Percentiles rank a stretch among this genome's conserved stretches.
Conservation (phyloP, 2,329 filamentous ascomycete species). For the Fusarium chlamydosporum region DNA sequence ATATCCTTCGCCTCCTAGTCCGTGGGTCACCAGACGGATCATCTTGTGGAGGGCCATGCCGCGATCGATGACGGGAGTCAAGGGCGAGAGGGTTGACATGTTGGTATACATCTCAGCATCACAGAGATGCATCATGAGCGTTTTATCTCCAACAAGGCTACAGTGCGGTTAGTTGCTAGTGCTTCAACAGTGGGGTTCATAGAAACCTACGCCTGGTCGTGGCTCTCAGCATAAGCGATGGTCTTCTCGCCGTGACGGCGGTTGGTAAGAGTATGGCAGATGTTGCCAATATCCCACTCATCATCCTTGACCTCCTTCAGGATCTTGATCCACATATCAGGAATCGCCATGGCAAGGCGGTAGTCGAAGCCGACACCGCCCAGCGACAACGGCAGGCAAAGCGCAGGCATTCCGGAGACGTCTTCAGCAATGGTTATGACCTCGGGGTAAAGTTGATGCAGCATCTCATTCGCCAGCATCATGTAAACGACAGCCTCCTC, state of each 20-base stretch:
- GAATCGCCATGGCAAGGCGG: slow-evolving; percentile 95
- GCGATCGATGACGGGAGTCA: slow-evolving; percentile 90
- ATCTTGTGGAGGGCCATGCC: slow-evolving; percentile 97
- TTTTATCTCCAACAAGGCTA: slow-evolving; percentile 95
- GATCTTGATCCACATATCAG: slow-evolving; percentile 99
- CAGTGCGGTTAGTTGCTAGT: slow-evolving; percentile 35
- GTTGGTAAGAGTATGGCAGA: slow-evolving; percentile 91
- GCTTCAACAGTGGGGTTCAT: slow-evolving; percentile 36
- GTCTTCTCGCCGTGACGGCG: slow-evolving; percentile 96
- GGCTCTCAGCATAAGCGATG: slow-evolving; percentile 96
- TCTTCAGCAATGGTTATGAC: slow-evolving; percentile 95
- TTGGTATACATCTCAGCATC: slow-evolving; percentile 98
- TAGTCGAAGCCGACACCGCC: slow-evolving; percentile 98
- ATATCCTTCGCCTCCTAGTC: slow-evolving; percentile 93
- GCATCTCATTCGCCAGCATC: slow-evolving; percentile 96
- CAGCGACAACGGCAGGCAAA: slow-evolving; percentile 86
- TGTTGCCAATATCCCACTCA: slow-evolving; percentile 89
- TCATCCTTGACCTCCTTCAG: slow-evolving; percentile 93
- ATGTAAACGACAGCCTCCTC: slow-evolving; percentile 95
- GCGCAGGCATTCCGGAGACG: slow-evolving; percentile 97
- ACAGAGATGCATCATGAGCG: slow-evolving; percentile 97
- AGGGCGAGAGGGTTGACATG: slow-evolving; percentile 88
- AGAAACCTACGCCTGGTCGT: slow-evolving; percentile 90
- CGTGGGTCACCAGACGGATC: slow-evolving; percentile 94
- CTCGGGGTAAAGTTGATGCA: slow-evolving; percentile 90